Percentiles rank a stretch among this genome's conserved stretches.
Conservation (phyloP, 148 eudicot species). For the Silene conica region DNA sequence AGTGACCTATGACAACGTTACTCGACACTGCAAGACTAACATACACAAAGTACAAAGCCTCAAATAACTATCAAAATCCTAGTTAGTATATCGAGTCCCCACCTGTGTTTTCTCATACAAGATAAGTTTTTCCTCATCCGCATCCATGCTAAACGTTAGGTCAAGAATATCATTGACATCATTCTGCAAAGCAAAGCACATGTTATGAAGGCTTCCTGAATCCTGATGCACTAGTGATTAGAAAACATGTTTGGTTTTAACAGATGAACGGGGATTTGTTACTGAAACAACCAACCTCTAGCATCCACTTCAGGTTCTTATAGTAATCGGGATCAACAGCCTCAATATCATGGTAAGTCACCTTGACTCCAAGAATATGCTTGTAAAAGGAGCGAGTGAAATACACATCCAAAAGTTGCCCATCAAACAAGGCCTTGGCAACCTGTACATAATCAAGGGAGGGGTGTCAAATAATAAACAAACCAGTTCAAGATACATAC, state of each 20-base stretch:
- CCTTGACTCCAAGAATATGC: slow-evolving; percentile 96
- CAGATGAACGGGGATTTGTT: not conserved
- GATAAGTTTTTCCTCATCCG: slow-evolving; percentile 95
- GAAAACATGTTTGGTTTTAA: not conserved
- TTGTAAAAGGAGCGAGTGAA: slow-evolving; percentile 98
- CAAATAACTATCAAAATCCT: not conserved
- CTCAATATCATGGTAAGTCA: slow-evolving; percentile 98
- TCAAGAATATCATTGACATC: slow-evolving; percentile 91
- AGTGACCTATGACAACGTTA: not conserved
- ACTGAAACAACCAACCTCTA: slow-evolving; percentile 60
- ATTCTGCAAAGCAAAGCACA: slow-evolving; percentile 50
- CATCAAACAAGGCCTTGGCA: slow-evolving; percentile 95
- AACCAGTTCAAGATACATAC: not conserved
- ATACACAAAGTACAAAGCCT: not conserved
- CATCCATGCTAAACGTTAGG: slow-evolving; percentile 97
- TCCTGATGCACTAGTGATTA: not conserved
- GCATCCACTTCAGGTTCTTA: slow-evolving; percentile 97
- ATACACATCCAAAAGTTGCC: slow-evolving; percentile 92
- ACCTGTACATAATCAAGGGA: slow-evolving; percentile 45
- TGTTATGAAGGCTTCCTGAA: not conserved
- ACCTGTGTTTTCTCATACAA: slow-evolving; percentile 97
- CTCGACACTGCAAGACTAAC: not conserved
- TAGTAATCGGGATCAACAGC: slow-evolving; percentile 99
- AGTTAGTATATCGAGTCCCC: not conserved
- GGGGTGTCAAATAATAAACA: not conserved